Evolutionary conservation across 192 early-diverging fungal genomes (phyloP).

Genomic region (Thoreauomyces humboldtii): DNA sequence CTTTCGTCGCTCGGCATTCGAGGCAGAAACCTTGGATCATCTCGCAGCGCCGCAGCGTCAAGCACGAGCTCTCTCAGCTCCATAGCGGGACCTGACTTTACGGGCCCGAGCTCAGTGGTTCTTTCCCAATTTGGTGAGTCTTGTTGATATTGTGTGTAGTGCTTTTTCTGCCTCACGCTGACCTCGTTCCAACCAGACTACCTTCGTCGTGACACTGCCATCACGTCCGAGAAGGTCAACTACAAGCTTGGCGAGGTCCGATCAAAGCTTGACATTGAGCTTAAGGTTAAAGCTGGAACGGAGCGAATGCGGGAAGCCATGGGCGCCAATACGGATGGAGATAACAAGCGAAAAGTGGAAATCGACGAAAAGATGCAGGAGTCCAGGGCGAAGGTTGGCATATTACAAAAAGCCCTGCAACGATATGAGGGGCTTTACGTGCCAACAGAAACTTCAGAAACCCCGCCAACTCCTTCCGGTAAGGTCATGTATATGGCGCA

Average conservation of each 20-base stretch:
- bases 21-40: constrained; percentile 4
- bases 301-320: constrained; percentile 59
- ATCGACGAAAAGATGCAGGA: constrained; percentile 51
- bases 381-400: constrained; percentile 41
- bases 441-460: too few relatives aligned
- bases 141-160: background rate
- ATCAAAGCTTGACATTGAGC: constrained; percentile 91
- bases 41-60: constrained; percentile 21
- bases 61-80: constrained; percentile 31
- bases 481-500: too few relatives aligned
- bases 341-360: constrained; percentile 34
- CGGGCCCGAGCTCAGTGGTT: background rate
- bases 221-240: constrained; percentile 52
- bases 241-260: constrained; percentile 82
- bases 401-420: constrained; percentile 55
- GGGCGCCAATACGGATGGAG: constrained; percentile 13
- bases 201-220: constrained; percentile 39
- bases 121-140: constrained; percentile 35
- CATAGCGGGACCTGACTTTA: background rate
- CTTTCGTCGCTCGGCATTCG: constrained; percentile 23
- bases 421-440: constrained; percentile 86
- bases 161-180: background rate
- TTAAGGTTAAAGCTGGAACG: constrained; percentile 83
- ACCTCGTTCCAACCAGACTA: constrained; percentile 48
- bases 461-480: too few relatives aligned